Evolutionary conservation across 139 green algal genomes (phyloP).

Genomic region (Diplosphaera chodatii): DNA sequence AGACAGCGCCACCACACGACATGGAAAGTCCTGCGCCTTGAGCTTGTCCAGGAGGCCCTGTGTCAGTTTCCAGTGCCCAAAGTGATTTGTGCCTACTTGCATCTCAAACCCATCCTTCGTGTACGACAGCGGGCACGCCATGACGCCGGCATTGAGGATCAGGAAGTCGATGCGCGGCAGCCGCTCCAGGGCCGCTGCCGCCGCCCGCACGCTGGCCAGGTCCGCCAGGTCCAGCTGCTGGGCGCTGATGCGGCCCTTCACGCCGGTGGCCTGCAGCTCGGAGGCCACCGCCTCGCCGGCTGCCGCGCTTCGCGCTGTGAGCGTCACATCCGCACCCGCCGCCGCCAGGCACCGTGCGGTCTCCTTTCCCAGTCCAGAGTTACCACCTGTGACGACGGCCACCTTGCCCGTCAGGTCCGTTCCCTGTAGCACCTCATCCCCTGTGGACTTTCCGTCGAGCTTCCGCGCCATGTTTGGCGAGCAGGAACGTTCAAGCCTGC

Average conservation of each 20-base stretch:
- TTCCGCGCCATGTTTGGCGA: too few relatives aligned
- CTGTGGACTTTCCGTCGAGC: conserved; percentile 8
- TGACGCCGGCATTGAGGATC: conserved; percentile 31
- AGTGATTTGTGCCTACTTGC: conserved; percentile 14
- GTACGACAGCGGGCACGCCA: conserved; percentile 5
- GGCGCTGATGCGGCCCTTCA: conserved; percentile 1
- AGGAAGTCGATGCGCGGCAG: conserved; percentile 18
- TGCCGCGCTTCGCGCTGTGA: conserved; percentile 4
- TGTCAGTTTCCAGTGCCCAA: conserved; percentile 7
- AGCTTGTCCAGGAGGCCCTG: conserved; percentile 3
- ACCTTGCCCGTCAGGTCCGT: conserved; percentile 26
- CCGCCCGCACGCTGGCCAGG: conserved; percentile 22
- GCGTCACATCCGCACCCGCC: conserved; percentile 6
- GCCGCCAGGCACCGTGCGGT: conserved; percentile 4
- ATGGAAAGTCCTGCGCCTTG: background rate
- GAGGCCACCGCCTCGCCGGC: conserved; percentile 9
- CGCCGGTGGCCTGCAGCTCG: background rate
- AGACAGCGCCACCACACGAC: background rate
- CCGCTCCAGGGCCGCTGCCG: conserved; percentile 19
- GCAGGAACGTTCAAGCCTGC: too few relatives aligned
- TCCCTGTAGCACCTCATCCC: conserved; percentile 19
- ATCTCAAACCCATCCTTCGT: conserved; percentile 16
- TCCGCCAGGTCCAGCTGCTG: conserved; percentile 27
- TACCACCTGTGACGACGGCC: conserved; percentile 23
- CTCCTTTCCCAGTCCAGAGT: background rate